phyloP scores from a whole-genome alignment of 2,329 filamentous ascomycete genomes.

The Phyllosticta capitalensis region DNA sequence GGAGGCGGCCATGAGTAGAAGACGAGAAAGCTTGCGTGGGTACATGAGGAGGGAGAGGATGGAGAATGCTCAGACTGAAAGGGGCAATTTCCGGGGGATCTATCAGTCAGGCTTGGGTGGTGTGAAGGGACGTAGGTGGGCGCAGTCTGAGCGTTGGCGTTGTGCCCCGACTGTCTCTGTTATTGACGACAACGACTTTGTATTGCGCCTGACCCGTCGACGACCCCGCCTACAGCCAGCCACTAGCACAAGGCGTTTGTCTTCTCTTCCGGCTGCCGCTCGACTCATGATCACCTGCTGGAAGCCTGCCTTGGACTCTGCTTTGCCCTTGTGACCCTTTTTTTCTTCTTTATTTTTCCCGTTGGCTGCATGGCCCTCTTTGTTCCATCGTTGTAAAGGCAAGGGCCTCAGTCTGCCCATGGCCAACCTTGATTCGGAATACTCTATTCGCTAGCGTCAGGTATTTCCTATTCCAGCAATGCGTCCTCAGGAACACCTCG shows the following conservation, averaged over 20 bases:
- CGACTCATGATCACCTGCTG: not conserved
- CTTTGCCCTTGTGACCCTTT: not conserved
- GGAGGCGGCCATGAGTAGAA: slow-evolving; percentile 5
- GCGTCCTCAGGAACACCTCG: too few relatives aligned
- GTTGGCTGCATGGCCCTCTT: not conserved
- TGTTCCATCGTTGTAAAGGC: too few relatives aligned
- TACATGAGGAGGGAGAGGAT: slow-evolving; percentile 1
- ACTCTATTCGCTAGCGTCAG: too few relatives aligned
- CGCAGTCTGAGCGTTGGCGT: too few relatives aligned
- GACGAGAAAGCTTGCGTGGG: slow-evolving; percentile 6
- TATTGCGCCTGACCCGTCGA: too few relatives aligned
- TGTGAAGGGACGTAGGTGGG: not conserved
- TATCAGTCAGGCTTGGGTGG: slow-evolving; percentile 4
- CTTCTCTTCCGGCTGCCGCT: not conserved
- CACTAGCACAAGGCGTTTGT: not conserved
- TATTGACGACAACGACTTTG: not conserved
- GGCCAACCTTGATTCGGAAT: too few relatives aligned
- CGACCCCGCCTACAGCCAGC: not conserved
- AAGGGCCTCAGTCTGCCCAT: too few relatives aligned
- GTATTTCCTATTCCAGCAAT: too few relatives aligned
- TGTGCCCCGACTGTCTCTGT: slow-evolving; percentile 13
- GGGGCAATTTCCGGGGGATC: slow-evolving; percentile 5
- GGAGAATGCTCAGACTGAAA: not conserved
- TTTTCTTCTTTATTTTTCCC: not conserved
- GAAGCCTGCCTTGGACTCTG: not conserved